phyloP scores from a whole-genome alignment of 768 basidiomycete species.

The Hericium alpestre region DNA sequence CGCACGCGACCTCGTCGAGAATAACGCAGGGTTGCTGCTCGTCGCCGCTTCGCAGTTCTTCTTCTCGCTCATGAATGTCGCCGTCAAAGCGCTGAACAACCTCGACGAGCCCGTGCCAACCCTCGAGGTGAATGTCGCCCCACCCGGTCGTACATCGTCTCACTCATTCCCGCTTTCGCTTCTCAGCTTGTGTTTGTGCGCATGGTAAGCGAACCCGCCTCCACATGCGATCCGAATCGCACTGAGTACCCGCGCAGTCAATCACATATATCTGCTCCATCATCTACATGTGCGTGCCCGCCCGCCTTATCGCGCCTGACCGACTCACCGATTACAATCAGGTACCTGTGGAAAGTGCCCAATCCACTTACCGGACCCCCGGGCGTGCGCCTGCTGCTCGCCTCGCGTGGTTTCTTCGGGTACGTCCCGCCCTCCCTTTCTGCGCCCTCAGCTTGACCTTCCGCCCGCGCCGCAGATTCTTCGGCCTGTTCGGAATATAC shows the following conservation, averaged over 20 bases:
- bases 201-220: conserved; percentile 33
- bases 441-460: not conserved
- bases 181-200: conserved; percentile 42
- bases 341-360: conserved; percentile 30
- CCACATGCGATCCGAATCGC: not conserved
- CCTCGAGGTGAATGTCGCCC: conserved; percentile 33
- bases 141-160: not conserved
- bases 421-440: conserved; percentile 17
- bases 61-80: conserved; percentile 48
- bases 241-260: conserved; percentile 19
- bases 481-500: conserved; percentile 61
- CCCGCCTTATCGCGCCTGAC: not conserved
- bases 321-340: conserved; percentile 7
- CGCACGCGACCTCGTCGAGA: conserved; percentile 8
- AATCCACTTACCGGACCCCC: conserved; percentile 64
- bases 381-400: conserved; percentile 48
- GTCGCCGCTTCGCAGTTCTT: conserved; percentile 49
- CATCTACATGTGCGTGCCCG: conserved; percentile 32
- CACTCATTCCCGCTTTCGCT: not conserved
- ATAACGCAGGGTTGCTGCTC: conserved; percentile 51
- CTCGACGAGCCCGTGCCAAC: conserved; percentile 49
- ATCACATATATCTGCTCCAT: conserved; percentile 45
- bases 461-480: conserved; percentile 37
- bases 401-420: conserved; percentile 56
- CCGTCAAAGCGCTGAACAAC: conserved; percentile 51